Evolutionary conservation across 1,284 basidiomycete genomes (phyloP), one percentile per base, ranked within the genome.

Genomic region (Ceratobasidium sp.): DNA sequence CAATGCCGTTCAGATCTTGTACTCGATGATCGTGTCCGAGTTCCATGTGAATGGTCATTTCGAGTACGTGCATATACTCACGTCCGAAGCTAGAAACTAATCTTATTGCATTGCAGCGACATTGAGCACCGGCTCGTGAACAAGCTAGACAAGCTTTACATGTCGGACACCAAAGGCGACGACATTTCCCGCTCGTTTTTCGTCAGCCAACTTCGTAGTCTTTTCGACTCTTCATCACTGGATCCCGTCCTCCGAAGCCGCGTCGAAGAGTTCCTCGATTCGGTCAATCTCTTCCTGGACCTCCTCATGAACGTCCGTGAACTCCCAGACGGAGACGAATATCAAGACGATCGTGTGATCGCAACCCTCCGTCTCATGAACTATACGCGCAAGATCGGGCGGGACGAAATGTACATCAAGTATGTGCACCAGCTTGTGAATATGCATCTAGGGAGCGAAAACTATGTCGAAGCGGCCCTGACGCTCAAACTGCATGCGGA

Each of bases 61-160:
- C 82, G 71, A 74, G 71, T 74, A 46, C 33, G 71, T 28, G 38
- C 13, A 23, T 42, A n/a, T 23, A 4, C 33, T 64, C 9, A 44
- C 17, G 38, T 40, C n/a, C 28, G 20, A 15, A 1, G n/a, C 17
- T n/a, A 13, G 15, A 17, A 26, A 48, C 28, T 74, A n/a, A 46
- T 15, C 15, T 33, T 10, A 28, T 3, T 17, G 20, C 33, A n/a
- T 74, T 56, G 13, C 15, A 92, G 94, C 80, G 90, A 90, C 62
- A 96, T 99, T 81, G 95, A 98, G 84, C 94, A 94, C 81, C 96
- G 98, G 84, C 89, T 99, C n/a, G 95, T 99, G 81, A 96, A 92
- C 83, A 94, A 96, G 81, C 87, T 99, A 56, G 97, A 99, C 83
- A 92, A 91, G n/a, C 84, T 97, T 64, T 95, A 96, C 87, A 94